Percentiles rank a stretch among this genome's conserved stretches.
These are phyloP conservation scores for Lyophyllum semitale DNA, from an alignment of 768 basidiomycete species.

Conservation along the genomic window DNA sequence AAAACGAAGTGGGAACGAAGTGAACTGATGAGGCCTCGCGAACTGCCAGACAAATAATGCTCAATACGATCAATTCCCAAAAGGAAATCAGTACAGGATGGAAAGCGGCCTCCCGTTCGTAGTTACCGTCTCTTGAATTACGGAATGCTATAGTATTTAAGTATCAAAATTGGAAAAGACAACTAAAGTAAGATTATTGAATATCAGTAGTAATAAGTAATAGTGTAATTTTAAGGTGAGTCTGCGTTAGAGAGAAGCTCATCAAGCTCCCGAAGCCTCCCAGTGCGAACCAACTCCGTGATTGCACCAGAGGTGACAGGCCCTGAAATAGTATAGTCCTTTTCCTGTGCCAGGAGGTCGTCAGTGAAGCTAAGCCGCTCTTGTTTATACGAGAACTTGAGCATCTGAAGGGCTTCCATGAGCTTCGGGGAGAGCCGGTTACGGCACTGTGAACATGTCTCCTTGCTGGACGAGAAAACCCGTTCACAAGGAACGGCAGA, in stretches of 20 bases:
- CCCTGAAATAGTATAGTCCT: too few relatives aligned
- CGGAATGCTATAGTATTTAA: too few relatives aligned
- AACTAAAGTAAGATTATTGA: too few relatives aligned
- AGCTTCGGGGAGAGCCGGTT: slow-evolving; percentile 11
- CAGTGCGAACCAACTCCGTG: too few relatives aligned
- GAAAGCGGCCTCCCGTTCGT: not conserved
- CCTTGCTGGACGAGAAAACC: slow-evolving; percentile 23
- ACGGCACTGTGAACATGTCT: slow-evolving; percentile 17
- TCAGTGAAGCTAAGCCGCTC: too few relatives aligned
- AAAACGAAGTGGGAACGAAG: not conserved
- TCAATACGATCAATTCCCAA: not conserved
- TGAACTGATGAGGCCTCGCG: not conserved
- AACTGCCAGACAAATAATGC: not conserved
- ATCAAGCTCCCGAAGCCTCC: too few relatives aligned
- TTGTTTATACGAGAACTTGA: slow-evolving; percentile 20
- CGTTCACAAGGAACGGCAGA: slow-evolving; percentile 26
- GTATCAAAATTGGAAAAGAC: too few relatives aligned
- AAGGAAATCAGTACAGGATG: not conserved
- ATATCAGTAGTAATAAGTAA: not conserved
- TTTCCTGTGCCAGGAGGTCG: too few relatives aligned
- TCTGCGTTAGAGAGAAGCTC: not conserved
- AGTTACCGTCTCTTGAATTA: too few relatives aligned
- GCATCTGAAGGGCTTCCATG: slow-evolving; percentile 24
- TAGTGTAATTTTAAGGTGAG: not conserved
- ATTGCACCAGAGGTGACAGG: too few relatives aligned